phyloP scores from a whole-genome alignment of 495 filamentous ascomycete genomes.

The Hyaloscypha finlandica region DNA sequence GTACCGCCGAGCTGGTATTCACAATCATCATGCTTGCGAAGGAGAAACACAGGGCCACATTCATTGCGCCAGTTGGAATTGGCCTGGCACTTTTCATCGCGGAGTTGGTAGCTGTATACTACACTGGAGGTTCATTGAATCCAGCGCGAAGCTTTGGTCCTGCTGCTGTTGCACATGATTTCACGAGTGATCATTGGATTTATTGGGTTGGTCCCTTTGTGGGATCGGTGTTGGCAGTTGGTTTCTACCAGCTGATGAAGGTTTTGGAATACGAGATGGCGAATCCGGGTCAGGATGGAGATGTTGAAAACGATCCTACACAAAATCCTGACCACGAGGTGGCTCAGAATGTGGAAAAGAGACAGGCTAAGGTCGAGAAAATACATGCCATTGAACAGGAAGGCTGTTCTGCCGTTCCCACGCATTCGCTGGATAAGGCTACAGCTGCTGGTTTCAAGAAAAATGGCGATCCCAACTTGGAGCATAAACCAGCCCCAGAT shows the following conservation, averaged over 20 bases:
- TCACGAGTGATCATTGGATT: conserved; percentile 71
- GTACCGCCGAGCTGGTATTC: conserved; percentile 52
- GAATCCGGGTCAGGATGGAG: conserved; percentile 68
- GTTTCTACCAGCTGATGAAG: conserved; percentile 68
- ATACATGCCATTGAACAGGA: conserved; percentile 20
- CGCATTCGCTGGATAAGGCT: neutral
- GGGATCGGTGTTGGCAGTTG: conserved; percentile 63
- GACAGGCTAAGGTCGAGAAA: conserved; percentile 15
- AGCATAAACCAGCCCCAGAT: too few species aligned
- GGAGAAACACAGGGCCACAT: conserved; percentile 53
- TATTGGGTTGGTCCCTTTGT: conserved; percentile 61
- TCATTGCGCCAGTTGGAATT: conserved; percentile 54
- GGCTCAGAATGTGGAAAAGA: conserved; percentile 6
- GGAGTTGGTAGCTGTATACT: conserved; percentile 59
- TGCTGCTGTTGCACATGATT: conserved; percentile 61
- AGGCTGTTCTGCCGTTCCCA: conserved; percentile 28
- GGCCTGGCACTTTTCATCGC: conserved; percentile 52
- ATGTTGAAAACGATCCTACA: conserved; percentile 18
- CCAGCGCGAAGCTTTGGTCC: conserved; percentile 75
- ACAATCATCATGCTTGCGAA: conserved; percentile 59
- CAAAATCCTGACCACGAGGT: conserved; percentile 16
- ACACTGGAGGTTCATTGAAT: conserved; percentile 74
- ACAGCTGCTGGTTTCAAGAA: too few species aligned
- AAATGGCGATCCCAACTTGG: too few species aligned
- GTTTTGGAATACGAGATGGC: conserved; percentile 71